Base-by-base conservation (phyloP, 1,139 yeast genomes). In the Ogataea hybrid region DNA sequence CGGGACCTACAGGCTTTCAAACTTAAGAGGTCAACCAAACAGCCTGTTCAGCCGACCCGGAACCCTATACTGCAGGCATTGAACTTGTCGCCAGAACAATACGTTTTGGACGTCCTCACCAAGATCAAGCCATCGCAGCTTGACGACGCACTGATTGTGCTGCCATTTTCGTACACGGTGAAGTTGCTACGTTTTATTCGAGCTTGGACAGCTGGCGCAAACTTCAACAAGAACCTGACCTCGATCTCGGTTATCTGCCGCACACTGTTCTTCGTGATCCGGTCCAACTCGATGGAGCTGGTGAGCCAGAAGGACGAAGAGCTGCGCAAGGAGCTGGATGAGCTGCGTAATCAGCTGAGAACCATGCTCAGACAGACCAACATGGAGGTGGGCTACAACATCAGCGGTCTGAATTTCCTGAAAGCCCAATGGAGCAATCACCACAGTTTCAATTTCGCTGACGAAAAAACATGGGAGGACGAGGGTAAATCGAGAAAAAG, bases 61-160 rank as follows among this genome's bases (percentile, higher is more conserved):
- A 75, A 88, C 58, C 74, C 95, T 4, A 71, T 92, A 20, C 70
- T 92, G 37, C 67, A 77, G 39, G 94, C 95, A 2, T 71, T 84
- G 52, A 76, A 78, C 37, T 73, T 84, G 52, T 66, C 77, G 3
- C 96, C 97, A 1, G 86, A 81, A 48, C 79, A 80, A 48, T 84
- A 92, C 57, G 92, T 92, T 18, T 71, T 90, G 66, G 82, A 81
- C 40, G 81, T 81, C 0, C 62, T 90, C 22, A 61, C 69, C 32
- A 79, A 79, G 56, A 86, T 92, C 63, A 84, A 75, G 55, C 79
- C 96, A 1, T 76, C 95, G 0, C 96, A 92, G 57, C 67, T 92
- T 35, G 97, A 90, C 56, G 98, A 92, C 64, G 96, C 97, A 1
- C 71, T 92, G 43, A 68, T 92, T 39, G 95, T 94, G 1, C 69